Conservation (phyloP, 2,329 filamentous ascomycete genomes). For the Huntiella decipiens region DNA sequence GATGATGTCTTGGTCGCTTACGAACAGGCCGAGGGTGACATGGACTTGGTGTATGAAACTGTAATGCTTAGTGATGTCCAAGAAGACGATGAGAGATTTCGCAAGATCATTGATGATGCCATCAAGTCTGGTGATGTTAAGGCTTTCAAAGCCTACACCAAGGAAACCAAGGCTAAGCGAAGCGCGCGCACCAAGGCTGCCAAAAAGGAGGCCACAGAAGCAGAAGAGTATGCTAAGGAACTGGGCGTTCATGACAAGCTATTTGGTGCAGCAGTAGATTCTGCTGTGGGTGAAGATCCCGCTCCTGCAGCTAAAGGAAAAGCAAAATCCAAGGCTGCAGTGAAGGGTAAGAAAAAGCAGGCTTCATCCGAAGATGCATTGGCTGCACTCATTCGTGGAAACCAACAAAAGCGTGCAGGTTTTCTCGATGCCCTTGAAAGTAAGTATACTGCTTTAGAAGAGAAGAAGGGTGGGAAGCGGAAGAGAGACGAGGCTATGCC, state of each 20-base stretch:
- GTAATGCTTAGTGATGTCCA: conserved; percentile 77
- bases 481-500: conserved; percentile 41
- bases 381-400: conserved; percentile 54
- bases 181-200: conserved; percentile 41
- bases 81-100: conserved; percentile 72
- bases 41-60: conserved; percentile 58
- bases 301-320: not conserved
- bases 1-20: conserved; percentile 62
- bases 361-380: conserved; percentile 33
- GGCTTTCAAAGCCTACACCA: conserved; percentile 47
- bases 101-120: conserved; percentile 60
- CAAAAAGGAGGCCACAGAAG: conserved; percentile 49
- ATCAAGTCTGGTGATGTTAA: conserved; percentile 52
- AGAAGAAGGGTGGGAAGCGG: conserved; percentile 32
- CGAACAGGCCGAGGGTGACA: conserved; percentile 49
- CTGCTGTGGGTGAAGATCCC: conserved; percentile 16
- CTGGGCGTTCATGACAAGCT: conserved; percentile 55
- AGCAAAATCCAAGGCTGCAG: not conserved
- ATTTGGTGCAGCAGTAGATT: conserved; percentile 24
- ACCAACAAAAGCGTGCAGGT: conserved; percentile 43
- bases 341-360: conserved; percentile 21
- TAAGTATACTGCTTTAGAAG: conserved; percentile 41
- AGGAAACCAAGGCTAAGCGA: conserved; percentile 50
- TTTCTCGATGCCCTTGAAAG: conserved; percentile 60
- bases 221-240: conserved; percentile 56